Evolutionary conservation across 768 basidiomycete genomes (phyloP).

Genomic region (Pleurotus pulmonarius): DNA sequence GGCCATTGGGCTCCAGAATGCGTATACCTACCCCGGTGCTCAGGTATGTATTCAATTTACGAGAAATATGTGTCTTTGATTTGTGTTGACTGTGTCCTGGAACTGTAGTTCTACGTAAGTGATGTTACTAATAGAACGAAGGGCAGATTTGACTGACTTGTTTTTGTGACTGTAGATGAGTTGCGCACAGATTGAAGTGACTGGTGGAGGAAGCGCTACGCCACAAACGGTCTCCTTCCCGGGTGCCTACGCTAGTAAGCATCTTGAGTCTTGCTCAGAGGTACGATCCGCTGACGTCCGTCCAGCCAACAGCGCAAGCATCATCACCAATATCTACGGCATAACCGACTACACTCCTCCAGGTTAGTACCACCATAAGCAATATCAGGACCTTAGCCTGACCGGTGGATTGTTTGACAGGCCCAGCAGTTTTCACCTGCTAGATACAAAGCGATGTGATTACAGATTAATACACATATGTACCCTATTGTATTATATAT

Average conservation of each 20-base stretch:
- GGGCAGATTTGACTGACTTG: not conserved
- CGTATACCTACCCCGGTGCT: slow-evolving; percentile 34
- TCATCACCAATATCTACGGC: slow-evolving; percentile 26
- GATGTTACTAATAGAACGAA: not conserved
- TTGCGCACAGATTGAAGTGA: slow-evolving; percentile 21
- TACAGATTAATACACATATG: not conserved
- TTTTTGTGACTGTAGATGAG: slow-evolving; percentile 15
- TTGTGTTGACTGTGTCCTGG: not conserved
- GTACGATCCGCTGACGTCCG: not conserved
- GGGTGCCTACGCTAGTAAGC: slow-evolving; percentile 24
- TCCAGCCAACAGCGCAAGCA: slow-evolving; percentile 25
- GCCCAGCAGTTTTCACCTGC: slow-evolving; percentile 27
- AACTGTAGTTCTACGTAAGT: slow-evolving; percentile 29
- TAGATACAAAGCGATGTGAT: slow-evolving; percentile 10
- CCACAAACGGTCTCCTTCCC: slow-evolving; percentile 19
- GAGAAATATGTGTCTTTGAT: not conserved
- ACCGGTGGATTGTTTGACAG: slow-evolving; percentile 10
- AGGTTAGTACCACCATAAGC: not conserved
- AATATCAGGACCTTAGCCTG: too few relatives aligned
- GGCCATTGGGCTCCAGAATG: slow-evolving; percentile 31
- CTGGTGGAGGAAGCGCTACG: slow-evolving; percentile 11
- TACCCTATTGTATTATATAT: not conserved
- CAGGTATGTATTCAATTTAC: slow-evolving; percentile 16
- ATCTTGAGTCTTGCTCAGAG: not conserved
- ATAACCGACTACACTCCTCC: slow-evolving; percentile 17